Conservation (phyloP, 805 yeast species). For the Candida ortonii region DNA sequence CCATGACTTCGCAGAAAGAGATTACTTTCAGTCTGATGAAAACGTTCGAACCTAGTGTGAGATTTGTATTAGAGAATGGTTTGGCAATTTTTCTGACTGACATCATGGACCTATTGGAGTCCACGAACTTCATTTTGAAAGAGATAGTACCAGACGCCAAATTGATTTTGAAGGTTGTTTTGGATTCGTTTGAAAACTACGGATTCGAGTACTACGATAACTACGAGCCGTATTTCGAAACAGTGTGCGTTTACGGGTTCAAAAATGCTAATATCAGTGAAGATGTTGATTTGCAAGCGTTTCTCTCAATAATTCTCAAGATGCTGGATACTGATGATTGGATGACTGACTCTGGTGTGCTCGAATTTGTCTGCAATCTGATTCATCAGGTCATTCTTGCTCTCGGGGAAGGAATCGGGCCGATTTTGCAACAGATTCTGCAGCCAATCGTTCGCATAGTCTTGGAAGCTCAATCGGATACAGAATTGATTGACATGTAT, state of each 20-base stretch:
- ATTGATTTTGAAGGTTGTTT: conserved; percentile 40
- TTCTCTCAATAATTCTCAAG: conserved; percentile 22
- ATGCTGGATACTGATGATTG: conserved; percentile 18
- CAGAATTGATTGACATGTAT: conserved; percentile 18
- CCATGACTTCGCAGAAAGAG: conserved; percentile 74
- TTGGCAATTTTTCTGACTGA: conserved; percentile 76
- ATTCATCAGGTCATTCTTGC: conserved; percentile 15
- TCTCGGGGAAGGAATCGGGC: conserved; percentile 15
- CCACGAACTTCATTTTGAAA: conserved; percentile 61
- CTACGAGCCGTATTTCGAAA: conserved; percentile 48
- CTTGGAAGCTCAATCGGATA: conserved; percentile 30
- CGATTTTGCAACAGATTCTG: conserved; percentile 17
- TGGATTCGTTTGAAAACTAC: conserved; percentile 48
- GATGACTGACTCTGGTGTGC: conserved; percentile 21
- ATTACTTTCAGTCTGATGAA: conserved; percentile 63
- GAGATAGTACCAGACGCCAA: conserved; percentile 42
- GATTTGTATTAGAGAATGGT: conserved; percentile 60
- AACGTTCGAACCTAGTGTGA: conserved; percentile 65
- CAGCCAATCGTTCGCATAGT: conserved; percentile 25
- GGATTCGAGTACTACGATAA: conserved; percentile 50
- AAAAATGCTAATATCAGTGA: conserved; percentile 15
- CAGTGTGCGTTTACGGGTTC: conserved; percentile 47
- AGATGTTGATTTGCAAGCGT: conserved; percentile 20
- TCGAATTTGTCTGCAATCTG: conserved; percentile 22
- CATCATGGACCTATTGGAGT: conserved; percentile 65